A percentile compares a stretch with the other conserved stretches of the same genome.
Evolutionary conservation across 2,329 filamentous ascomycete genomes (phyloP).

Genomic region (Colletotrichum chlorophyti): DNA sequence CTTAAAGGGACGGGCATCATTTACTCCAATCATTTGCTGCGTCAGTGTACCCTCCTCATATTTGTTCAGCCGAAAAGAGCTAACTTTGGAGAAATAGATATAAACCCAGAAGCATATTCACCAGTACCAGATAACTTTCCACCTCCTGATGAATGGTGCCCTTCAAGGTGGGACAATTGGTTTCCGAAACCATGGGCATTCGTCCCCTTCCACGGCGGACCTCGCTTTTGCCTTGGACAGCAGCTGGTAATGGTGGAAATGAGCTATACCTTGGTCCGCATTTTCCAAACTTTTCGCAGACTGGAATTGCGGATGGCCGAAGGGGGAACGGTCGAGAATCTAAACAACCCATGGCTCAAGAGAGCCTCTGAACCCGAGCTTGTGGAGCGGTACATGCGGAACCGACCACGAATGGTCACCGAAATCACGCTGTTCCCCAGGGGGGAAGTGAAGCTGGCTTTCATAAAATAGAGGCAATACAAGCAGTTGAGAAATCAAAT

Average conservation of each 20-base stretch:
- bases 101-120: too few relatives aligned
- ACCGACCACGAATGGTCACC: not conserved
- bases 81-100: too few relatives aligned
- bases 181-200: conserved; percentile 58
- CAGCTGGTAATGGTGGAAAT: conserved; percentile 1
- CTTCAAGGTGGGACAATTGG: conserved; percentile 58
- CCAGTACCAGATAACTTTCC: too few relatives aligned
- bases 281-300: conserved; percentile 37
- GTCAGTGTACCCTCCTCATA: conserved; percentile 37
- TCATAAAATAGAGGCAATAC: too few relatives aligned
- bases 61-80: too few relatives aligned
- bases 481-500: too few relatives aligned
- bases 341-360: not conserved
- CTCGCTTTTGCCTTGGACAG: conserved; percentile 49
- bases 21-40: not conserved
- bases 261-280: not conserved
- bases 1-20: conserved; percentile 47
- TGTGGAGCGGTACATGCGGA: not conserved
- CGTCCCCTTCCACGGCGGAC: conserved; percentile 59
- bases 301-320: not conserved
- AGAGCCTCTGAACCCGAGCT: not conserved
- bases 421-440: not conserved
- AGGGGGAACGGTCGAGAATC: not conserved
- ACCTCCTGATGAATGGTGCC: conserved; percentile 35
- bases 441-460: not conserved